Evolutionary conservation across 1,284 basidiomycete genomes (phyloP), one percentile per base, ranked within the genome.

Genomic region (Leccinum holopus): DNA sequence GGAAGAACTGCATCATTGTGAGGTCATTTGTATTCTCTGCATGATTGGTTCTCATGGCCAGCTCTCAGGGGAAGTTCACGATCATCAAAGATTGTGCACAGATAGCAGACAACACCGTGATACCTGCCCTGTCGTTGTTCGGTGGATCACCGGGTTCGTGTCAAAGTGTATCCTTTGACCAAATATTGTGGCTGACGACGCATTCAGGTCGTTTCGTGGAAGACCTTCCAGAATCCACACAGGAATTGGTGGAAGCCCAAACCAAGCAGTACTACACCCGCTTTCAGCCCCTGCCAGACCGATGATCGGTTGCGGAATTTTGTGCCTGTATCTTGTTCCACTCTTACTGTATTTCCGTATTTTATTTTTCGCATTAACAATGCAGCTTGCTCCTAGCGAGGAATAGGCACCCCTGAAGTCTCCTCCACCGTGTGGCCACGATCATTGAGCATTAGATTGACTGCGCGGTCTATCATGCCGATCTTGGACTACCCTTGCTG

Each of bases 61-160:
- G 21, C 30, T 39, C 5, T 8, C 69, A 97, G 96, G 96, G 97
- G 32, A 95, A 97, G 73, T 98, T 98, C 69, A 89, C 90, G 0
- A 95, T 98, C 66, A 95, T 99, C 77, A 98, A 98, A 74, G 97
- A 99, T 73, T 95, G 95, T 69, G 94, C 92, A 3, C 88, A 87
- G 64, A 90, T 93, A 64, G 90, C 87, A 63, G 95, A 97, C 74
- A 90, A 91, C 66, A 95, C 95, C 0, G 93, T 98, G 57, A 87
- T 99, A 11, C 95, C 96, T 1, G 92, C 92, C 3, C 80, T 97
- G 66, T 87, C 94, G 0, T 79, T 92, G 5, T 98, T 96, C 78
- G 80, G 86, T 12, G 97, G 97, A 10, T 94, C 93, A 59, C 97
- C 97, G 70, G 95, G 95, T 91, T 65, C 25, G 73, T 35, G 14